Base-by-base conservation (phyloP, 495 filamentous ascomycete genomes). In the Xylaria nigripes region DNA sequence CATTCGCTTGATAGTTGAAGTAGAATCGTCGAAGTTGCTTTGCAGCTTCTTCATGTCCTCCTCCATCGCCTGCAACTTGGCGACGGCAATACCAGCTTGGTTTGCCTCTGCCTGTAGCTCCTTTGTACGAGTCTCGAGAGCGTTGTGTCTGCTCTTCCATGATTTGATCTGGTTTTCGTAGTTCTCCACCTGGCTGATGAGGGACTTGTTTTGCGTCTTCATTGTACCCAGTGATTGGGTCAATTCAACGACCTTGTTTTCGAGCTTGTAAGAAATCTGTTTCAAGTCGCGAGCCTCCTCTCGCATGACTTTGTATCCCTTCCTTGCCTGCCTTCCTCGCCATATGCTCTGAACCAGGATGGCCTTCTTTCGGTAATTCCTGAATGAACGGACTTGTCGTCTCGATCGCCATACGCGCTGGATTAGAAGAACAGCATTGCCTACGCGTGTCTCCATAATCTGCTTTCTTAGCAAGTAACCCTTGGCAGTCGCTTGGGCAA, bases 191-290 rank as follows among this genome's bases (percentile, higher is more conserved):
- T 97, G 92, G 29, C 81, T 83, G 60, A 86, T 78, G 53, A 97
- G 79, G 46, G 81, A 80, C 74, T 92, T 95, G 77, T 97, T 97
- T 68, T 96, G 87, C 42, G 80, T 77, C 75, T 94, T 95, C 78
- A 96, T 83, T 27, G 88, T 84, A 62, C 92, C 90, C 66, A 97
- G 68, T 48, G 86, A 86, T 69, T 99, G 94, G 9, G 94, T 99
- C 60, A 99, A 76, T 72, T 99, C 94, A 50, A 96, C 88, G 51
- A 98, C 93, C 81, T 98, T 97, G 77, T 97, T 96, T 76, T 97
- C 94, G 63, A 98, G 72, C 75, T 94, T 97, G 75, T 97, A 97
- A 13, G 91, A 96, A 59, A 98, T 98, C 68, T 96, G 90, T 74
- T 96, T 96, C 61, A 98, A 81, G 77, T 98, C 93, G 63, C 94